Percentiles rank a stretch among this genome's conserved stretches.
Conservation (phyloP, 768 basidiomycete species). For the Russula sp. region DNA sequence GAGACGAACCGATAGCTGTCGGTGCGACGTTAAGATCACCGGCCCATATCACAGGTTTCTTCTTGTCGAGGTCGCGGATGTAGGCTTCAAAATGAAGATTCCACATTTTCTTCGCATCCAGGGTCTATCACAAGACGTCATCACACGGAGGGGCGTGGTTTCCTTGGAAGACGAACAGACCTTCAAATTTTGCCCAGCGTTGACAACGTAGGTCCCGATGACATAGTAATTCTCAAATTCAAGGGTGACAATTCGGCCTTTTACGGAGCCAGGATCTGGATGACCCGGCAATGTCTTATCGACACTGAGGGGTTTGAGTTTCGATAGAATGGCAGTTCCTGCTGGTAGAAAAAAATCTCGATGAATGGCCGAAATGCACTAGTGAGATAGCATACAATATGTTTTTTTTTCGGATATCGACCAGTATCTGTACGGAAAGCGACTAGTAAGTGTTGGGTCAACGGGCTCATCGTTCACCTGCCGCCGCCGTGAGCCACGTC, state of each 20-base stretch:
- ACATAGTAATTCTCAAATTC: conserved; percentile 71
- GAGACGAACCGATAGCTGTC: conserved; percentile 57
- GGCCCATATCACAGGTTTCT: conserved; percentile 84
- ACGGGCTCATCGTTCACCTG: conserved; percentile 71
- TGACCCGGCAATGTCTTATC: conserved; percentile 70
- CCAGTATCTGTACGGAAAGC: conserved; percentile 75
- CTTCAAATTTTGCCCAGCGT: conserved; percentile 77
- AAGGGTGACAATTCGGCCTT: conserved; percentile 78
- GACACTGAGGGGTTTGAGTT: conserved; percentile 65
- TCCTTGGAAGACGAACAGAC: background rate
- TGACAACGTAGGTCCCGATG: conserved; percentile 80
- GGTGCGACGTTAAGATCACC: conserved; percentile 89
- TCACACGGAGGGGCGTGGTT: background rate
- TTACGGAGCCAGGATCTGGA: conserved; percentile 57
- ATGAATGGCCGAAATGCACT: conserved; percentile 1
- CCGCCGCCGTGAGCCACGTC: background rate
- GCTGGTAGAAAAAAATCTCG: conserved; percentile 42
- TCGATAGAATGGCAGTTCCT: conserved; percentile 79
- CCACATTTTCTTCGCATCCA: conserved; percentile 77
- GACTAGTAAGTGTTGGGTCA: conserved; percentile 53
- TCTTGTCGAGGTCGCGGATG: conserved; percentile 66
- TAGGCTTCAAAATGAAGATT: conserved; percentile 72
- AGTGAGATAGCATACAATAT: conserved; percentile 51
- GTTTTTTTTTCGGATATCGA: conserved; percentile 74
- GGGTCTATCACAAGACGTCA: conserved; percentile 47